Conservation (phyloP, 768 basidiomycete species). For the Naganishia friedmannii region DNA sequence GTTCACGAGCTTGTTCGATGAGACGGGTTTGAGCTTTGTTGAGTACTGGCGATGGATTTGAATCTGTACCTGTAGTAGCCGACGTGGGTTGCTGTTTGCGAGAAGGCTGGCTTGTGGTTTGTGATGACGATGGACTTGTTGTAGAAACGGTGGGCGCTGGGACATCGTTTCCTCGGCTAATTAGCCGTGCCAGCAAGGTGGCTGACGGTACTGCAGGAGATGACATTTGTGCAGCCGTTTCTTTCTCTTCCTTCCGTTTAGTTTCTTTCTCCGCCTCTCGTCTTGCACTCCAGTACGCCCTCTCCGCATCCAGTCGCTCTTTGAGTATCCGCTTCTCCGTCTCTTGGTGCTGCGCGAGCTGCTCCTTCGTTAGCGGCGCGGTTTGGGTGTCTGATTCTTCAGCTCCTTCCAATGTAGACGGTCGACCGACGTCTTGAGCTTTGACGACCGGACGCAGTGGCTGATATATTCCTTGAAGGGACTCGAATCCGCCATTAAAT, state of each 20-base stretch:
- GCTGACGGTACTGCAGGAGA: background rate
- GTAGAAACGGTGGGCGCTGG: background rate
- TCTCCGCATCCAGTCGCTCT: background rate
- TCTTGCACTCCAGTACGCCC: background rate
- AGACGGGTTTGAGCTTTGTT: background rate
- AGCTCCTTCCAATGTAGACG: background rate
- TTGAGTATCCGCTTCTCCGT: background rate
- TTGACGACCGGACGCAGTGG: background rate
- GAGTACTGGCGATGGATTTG: background rate
- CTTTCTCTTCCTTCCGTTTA: background rate
- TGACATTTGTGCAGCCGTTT: background rate
- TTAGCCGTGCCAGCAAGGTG: background rate
- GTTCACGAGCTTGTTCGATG: background rate
- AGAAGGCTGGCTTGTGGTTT: background rate
- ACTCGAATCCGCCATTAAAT: conserved; percentile 44
- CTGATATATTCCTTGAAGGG: conserved; percentile 26
- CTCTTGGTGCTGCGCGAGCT: background rate
- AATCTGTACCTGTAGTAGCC: background rate
- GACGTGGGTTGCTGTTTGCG: background rate
- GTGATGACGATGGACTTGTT: background rate
- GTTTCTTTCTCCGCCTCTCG: background rate
- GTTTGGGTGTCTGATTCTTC: background rate
- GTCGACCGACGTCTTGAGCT: background rate
- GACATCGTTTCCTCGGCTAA: background rate
- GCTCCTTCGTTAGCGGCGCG: background rate